Base-by-base conservation (phyloP, 2,329 filamentous ascomycete species). In the Colletotrichum liriopes region DNA sequence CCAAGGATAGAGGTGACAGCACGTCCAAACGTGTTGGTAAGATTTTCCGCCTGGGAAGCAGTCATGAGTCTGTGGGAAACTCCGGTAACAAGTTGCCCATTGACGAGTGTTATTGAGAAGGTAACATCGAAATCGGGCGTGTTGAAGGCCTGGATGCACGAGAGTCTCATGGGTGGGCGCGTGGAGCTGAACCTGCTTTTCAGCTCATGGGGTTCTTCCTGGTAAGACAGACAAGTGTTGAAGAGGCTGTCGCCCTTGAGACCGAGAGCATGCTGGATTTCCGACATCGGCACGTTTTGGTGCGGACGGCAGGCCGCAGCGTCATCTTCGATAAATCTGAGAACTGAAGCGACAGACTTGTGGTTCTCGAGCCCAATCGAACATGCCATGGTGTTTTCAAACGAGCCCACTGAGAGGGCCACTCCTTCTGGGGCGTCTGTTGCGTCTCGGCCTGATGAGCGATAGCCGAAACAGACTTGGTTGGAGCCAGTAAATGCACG, bases 401-500 rank as follows among this genome's bases (percentile, higher is more conserved):
- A 88, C 45, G 84, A 85, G 6, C 87, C 87, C 0, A 88, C 82
- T 0, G 84, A 81, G 9, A 82, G 75, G 12, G 79, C 75, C 56
- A 87, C 80, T 0, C 83, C 85, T 0, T 81, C 75, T 5, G 84
- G 78, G 0, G 85, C 80, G 3, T 85, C 78, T 12, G 83, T 80
- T 7, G 84, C 81, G 20, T 86, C 84, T 5, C 87, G 81, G 0
- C 86, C 86, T 0, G 81, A 77, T 3, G 85, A 82, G 43, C 85
- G 83, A 68, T 84, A 87, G 0, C 90, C 90, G 73, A 92, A 91
- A 47, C 86, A 84, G 9, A 91, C 85, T 14, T 85, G 83, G 29
- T 86, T 82, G 20, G 83, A 83, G 1, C 87, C 87, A 3, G 88
- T 84, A 74, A 89, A 91, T 1, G 85, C 83, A 2, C 88, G 86